Base-by-base conservation (phyloP, 192 early-diverging fungal genomes). In the Entomortierella parvispora region DNA sequence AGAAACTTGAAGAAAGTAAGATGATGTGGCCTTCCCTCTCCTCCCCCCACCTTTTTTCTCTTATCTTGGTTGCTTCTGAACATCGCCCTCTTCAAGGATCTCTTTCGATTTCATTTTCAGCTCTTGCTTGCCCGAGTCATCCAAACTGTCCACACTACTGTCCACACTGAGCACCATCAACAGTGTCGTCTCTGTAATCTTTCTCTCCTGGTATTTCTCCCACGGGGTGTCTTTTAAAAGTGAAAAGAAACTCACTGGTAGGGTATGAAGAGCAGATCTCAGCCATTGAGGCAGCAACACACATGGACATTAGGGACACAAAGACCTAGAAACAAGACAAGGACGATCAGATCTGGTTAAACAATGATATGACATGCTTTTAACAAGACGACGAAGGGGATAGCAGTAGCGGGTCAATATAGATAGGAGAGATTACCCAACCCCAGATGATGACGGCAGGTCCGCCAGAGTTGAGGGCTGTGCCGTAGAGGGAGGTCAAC, bases 241-340 rank as follows among this genome's bases (percentile, higher is more conserved):
- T n/a, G n/a, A n/a, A n/a, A n/a, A n/a, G n/a, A n/a, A n/a, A 71
- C 55, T 79, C 79, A 68, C 67, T 71, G n/a, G 83, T 84, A 5
- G 83, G 83, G 45, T 81, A 81, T 10, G 83, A 71, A 17, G 65
- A 82, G n/a, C 74, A 71, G 15, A 86, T 77, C 59, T 86, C 84
- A 12, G 84, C 82, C 82, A 86, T 81, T 18, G 70, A 64, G 17
- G 77, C 56, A 4, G 71, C 80, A 23, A 83, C 81, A 47, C 65
- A 70, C 37, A 60, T 55, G 29, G 79, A 79, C 81, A 85, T 83
- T 29, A 69, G 52, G 4, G 72, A 68, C 2, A 82, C 80, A 42
- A 79, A 69, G 17, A 85, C 72, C 69, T 71, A 59, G 20, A 17
- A 43, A 18, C 9, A 6, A 9, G 6, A 33, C 28, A n/a, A 49